A percentile compares a stretch with the other conserved stretches of the same genome.
Evolutionary conservation across 768 basidiomycete genomes (phyloP).

Genomic region (Termitomyces bulborhizus): DNA sequence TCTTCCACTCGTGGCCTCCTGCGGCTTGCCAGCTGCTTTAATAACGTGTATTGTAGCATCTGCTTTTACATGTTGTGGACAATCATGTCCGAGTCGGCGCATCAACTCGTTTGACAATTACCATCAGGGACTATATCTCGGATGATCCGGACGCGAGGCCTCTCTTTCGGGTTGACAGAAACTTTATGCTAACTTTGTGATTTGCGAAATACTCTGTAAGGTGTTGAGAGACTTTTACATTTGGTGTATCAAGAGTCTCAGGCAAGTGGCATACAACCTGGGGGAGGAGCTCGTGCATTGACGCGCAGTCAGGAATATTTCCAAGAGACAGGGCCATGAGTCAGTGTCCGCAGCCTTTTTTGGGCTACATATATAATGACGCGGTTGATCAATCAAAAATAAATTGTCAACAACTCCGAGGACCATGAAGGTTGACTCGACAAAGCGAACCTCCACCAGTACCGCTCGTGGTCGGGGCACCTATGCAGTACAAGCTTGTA

Average conservation of each 20-base stretch:
- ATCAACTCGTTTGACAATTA: background rate
- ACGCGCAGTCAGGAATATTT: background rate
- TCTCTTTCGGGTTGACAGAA: background rate
- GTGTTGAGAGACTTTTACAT: background rate
- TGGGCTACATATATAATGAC: background rate
- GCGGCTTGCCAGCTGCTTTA: too few species aligned
- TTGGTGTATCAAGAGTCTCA: background rate
- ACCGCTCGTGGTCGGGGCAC: constrained; percentile 28
- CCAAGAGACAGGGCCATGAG: background rate
- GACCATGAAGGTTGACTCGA: constrained; percentile 18
- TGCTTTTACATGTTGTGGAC: background rate
- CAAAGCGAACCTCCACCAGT: constrained; percentile 15
- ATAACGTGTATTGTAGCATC: background rate
- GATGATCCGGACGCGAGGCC: background rate
- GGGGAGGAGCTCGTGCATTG: too few species aligned
- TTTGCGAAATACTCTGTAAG: too few species aligned
- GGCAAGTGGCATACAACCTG: background rate
- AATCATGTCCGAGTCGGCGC: background rate
- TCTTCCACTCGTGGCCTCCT: too few species aligned
- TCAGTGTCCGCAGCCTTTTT: too few species aligned
- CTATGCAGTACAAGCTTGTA: constrained; percentile 32
- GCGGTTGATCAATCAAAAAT: constrained; percentile 10
- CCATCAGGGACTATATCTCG: background rate
- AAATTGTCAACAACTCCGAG: constrained; percentile 5
- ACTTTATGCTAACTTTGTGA: too few species aligned